Evolutionary conservation across 129 eudicot species (phyloP), one percentile per base, ranked within the genome.

Genomic region (Flaveria ramosissima): DNA sequence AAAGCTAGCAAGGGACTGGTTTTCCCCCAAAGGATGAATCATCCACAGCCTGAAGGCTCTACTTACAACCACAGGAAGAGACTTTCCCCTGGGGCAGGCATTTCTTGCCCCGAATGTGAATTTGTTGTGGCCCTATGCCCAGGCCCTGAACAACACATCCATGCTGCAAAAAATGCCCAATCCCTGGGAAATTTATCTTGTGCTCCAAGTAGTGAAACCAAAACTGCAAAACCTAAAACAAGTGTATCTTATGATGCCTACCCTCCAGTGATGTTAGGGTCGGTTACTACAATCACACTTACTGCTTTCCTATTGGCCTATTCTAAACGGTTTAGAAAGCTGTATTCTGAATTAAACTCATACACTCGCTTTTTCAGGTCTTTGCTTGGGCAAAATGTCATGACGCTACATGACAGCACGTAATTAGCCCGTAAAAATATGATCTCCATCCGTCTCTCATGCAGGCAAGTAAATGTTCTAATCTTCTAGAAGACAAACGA

Each of bases 171-270:
- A 50, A 52, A 52, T 52, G 59, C 59, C 59, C 17, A 52, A 16
- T 52, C 59, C 52, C 52, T 47, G 52, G 5, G 52, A 47, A 14
- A 10, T 14, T 12, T 12, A 2, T 10, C 52, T 47, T 47, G 16
- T 47, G 52, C 59, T 52, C 8, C 59, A 52, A 52, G 59, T 52
- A 52, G 59, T 52, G 59, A 52, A 52, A 52, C 21, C n/a, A 52
- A 52, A n/a, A n/a, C 55, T n/a, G 6, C 55, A 13, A 50, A 50
- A 50, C 55, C 55, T 15, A 50, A 15, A 50, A 13, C 14, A 21
- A 52, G 21, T 2, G 11, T 53, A 17, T 53, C 60, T 53, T 53
- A 17, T n/a, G 60, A 53, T 21, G 60, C 19, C 60, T 53, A n/a
- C 60, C 19, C 60, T 53, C 19, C 60, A 21, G 60, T 30, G 36